Evolutionary conservation across 768 basidiomycete genomes (phyloP), one percentile per base, ranked within the genome.

Genomic region (Wakefieldia striispora): DNA sequence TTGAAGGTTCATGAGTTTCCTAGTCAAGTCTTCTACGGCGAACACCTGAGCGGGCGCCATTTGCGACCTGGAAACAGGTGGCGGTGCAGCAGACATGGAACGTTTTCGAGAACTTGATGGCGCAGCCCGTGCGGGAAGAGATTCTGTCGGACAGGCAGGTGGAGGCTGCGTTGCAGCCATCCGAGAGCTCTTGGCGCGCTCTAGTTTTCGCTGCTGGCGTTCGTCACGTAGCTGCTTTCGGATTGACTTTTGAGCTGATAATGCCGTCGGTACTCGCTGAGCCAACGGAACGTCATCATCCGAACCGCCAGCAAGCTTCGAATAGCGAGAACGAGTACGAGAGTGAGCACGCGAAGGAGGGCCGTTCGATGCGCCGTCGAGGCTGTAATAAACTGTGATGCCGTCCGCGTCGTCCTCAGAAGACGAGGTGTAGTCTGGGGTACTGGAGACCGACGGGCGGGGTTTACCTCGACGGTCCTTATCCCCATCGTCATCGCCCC

Each of bases 241-340:
- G 46, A 95, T 88, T 6, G 86, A 83, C 58, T 81, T 83, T 60
- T 95, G 93, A 10, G 91, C 92, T 3, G 75, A 79, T 50, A 95
- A 69, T 4, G 93, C 93, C 1, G 83, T 85, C 4, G 92, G 93
- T 47, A 92, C 90, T 26, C 84, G 76, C 55, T 80, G 82, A 3
- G 91, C 93, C 14, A 95, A 76, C 1, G 93, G 93, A 1, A 92
- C 73, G 57, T 95, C 86, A 63, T 95, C 92, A 46, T 89, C 83
- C 34, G 78, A 74, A 26, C 68, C 69, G 27, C 65, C 63, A 42
- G 55, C 66, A 24, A 54, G 10, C 47, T 39, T 58, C 42, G 60
- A 54, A 48, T 39, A 52, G 40, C 48, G 64, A 46, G 60, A 59
- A 37, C 47, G 58, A 13, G 53, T 49, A 16, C 58, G 53, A n/a